Evolutionary conservation across 2,329 filamentous ascomycete species (phyloP), one percentile per base, ranked within the genome.

Genomic region (Beauveria sp.): DNA sequence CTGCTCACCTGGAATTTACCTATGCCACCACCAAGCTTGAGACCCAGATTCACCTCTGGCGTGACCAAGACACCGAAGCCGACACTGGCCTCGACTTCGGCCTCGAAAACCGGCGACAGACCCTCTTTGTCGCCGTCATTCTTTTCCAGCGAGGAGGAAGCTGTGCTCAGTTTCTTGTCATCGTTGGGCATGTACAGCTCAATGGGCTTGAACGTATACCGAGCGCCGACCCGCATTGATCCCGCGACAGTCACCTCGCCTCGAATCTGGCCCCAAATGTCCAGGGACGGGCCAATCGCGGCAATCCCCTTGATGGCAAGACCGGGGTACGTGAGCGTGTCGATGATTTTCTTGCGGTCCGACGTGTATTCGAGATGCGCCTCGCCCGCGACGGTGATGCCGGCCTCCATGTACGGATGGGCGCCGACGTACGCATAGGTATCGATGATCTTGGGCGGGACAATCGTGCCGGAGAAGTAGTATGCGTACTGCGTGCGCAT

Each of bases 401-500:
- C 61, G 6, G 54, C n/a, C 1, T 61, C 20, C 28, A 51, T 49
- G n/a, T 60, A 40, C 7, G 64, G 63, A 26, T 63, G 24, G 3
- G 56, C 50, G 47, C 64, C 63, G 22, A 64, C 51, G 38, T 60
- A 65, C 18, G 60, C 52, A 45, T 60, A 66, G 5, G 54, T 52
- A 43, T 65, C 63, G 3, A 50, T 51, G 8, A 53, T 64, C n/a
- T 46, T 58, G 14, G 61, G 63, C 34, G 61, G 63, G 14, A 64
- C 49, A 38, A 66, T 49, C 12, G 61, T 63, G 4, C 55, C 61
- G 1, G 58, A 62, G 52, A 54, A 64, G 47, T 66, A 67, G 51
- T 67, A 66, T 0, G 66, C 63, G 40, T 67, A 67, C 16, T 53
- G 61, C 9, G 61, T 50, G 14, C 62, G 49, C 65, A 66, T 66